Evolutionary conservation across 768 basidiomycete species (phyloP).

Genomic region (Serendipita sp.): DNA sequence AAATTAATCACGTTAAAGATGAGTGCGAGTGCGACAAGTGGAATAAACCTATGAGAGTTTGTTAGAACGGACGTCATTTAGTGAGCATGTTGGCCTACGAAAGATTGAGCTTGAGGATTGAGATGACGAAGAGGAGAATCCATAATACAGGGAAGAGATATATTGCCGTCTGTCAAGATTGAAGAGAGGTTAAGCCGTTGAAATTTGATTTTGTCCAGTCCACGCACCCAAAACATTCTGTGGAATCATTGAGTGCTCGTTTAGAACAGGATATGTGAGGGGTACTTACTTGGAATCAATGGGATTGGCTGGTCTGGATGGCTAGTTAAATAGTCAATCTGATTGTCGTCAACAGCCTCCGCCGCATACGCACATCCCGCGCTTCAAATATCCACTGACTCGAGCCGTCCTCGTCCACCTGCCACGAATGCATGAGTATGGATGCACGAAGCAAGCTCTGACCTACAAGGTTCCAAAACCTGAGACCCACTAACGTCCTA

Average conservation of each 20-base stretch:
- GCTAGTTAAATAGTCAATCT: conserved; percentile 29
- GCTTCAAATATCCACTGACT: conserved; percentile 97
- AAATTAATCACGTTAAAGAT: conserved; percentile 54
- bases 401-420: conserved; percentile 95
- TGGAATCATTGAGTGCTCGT: conserved; percentile 9
- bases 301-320: conserved; percentile 75
- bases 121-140: conserved; percentile 75
- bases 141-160: conserved; percentile 84
- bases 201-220: conserved; percentile 10
- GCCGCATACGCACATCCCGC: conserved; percentile 59
- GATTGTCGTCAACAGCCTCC: not conserved
- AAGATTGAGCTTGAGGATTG: conserved; percentile 74
- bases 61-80: conserved; percentile 9
- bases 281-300: conserved; percentile 63
- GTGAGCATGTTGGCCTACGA: conserved; percentile 37
- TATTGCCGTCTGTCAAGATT: conserved; percentile 52
- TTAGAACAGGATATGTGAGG: not conserved
- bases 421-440: not conserved
- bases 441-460: not conserved
- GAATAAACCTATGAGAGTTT: conserved; percentile 55
- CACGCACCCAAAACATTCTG: conserved; percentile 85
- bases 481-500: conserved; percentile 78
- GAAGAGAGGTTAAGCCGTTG: not conserved
- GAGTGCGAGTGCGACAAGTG: conserved; percentile 84
- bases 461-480: conserved; percentile 89